Base-by-base conservation (phyloP, 352 stramenopile species). In the Pythium aphanidermatum region DNA sequence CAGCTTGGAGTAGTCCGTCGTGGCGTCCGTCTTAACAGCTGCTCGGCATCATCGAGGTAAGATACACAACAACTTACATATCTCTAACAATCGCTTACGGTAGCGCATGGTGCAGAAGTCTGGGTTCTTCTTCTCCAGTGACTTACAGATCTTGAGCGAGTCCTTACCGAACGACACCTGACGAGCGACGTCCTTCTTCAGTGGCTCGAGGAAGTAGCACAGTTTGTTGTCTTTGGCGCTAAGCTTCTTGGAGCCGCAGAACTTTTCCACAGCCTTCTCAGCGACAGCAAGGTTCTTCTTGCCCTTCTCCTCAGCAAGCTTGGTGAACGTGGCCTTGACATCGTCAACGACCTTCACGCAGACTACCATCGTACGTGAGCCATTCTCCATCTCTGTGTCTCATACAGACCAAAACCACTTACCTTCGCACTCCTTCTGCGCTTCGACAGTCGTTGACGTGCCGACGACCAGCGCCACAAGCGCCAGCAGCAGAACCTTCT, bases 91-190 rank as follows among this genome's bases (percentile, higher is more conserved):
- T 20, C 23, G 86, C 84, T 64, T 83, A 96, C 86, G 87, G 74
- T 96, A 96, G 63, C 88, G 83, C 72, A 97, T 90, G 32, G 80
- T 76, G 73, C 92, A 98, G 37, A 98, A 92, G 56, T 98, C 93
- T 1, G 86, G 80, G 58, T 96, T 97, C 56, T 96, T 95, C 69
- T 97, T 96, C 65, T 95, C 91, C 27, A 98, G 70, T 16, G 63
- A 72, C 73, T 97, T 85, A 80, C 93, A 98, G 54, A 98, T 89
- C 74, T 95, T 95, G 42, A 94, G 44, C 46, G 89, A 86, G 19
- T 96, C 87, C 70, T 97, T 96, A 58, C 83, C 85, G 49, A 95
- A 96, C 46, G 72, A 83, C 33, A 98, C 72, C 38, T 96, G 90
- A 40, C 88, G 80, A 36, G 87, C 91, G 29, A 98, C 81, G 35